phyloP scores from a whole-genome alignment of 331 rosid genomes.

The Pyracantha coccinea region DNA sequence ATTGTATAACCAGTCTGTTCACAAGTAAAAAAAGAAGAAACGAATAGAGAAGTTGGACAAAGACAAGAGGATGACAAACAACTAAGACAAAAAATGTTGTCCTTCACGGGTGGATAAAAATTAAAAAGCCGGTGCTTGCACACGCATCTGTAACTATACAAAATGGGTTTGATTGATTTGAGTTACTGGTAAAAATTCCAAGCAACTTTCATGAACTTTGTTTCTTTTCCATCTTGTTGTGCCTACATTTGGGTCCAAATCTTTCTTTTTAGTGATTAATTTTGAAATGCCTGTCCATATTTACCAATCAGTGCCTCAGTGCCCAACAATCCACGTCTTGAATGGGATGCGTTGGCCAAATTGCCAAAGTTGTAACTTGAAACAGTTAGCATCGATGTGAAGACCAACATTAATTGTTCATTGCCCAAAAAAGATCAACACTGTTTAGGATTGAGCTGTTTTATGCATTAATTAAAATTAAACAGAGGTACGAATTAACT shows the following conservation, averaged over 20 bases:
- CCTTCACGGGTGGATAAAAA: neutral
- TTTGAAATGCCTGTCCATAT: neutral
- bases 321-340: neutral
- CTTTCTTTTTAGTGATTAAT: neutral
- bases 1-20: neutral
- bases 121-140: neutral
- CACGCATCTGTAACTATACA: neutral
- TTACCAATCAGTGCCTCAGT: neutral
- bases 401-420: too few relatives aligned
- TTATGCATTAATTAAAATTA: neutral
- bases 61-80: neutral
- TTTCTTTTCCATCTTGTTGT: neutral
- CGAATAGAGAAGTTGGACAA: neutral
- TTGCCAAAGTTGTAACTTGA: neutral
- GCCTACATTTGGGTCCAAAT: neutral
- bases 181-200: neutral
- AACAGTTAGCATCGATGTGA: too few relatives aligned
- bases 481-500: too few relatives aligned
- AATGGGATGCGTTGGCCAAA: neutral
- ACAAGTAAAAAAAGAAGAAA: neutral
- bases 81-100: conserved; percentile 3
- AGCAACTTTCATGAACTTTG: neutral
- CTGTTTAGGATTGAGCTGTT: neutral
- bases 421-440: too few relatives aligned
- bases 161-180: neutral